These are phyloP conservation scores for Eleusine coracana DNA, from an alignment of 176 grass and related monocot species.

Conservation along the genomic window DNA sequence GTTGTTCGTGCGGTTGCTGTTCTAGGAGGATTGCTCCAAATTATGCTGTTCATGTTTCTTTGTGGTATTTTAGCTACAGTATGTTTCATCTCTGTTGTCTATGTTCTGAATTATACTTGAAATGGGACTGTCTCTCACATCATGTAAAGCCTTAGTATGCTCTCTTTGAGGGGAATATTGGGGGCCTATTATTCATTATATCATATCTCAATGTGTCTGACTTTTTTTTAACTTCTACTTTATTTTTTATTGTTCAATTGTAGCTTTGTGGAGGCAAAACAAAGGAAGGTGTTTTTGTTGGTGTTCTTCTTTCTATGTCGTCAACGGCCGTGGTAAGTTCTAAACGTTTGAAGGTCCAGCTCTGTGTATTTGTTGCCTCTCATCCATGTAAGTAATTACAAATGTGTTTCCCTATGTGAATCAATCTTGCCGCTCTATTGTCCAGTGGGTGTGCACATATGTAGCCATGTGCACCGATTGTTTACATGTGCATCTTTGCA, in stretches of 20 bases:
- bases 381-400: background rate
- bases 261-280: conserved; percentile 96
- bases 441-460: background rate
- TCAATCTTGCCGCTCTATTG: background rate
- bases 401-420: background rate
- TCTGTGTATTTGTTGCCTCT: background rate
- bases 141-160: background rate
- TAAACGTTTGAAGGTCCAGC: conserved; percentile 3
- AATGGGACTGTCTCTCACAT: background rate
- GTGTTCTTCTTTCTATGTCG: conserved; percentile 98
- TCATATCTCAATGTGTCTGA: background rate
- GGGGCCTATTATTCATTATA: background rate
- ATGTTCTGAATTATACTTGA: conserved; percentile 32
- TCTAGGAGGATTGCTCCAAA: conserved; percentile 93
- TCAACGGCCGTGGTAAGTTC: conserved; percentile 90
- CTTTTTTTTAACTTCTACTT: background rate
- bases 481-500: background rate
- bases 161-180: background rate
- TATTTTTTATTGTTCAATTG: conserved; percentile 19
- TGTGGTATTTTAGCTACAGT: conserved; percentile 96
- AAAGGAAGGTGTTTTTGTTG: conserved; percentile 95
- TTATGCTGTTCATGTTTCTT: conserved; percentile 95
- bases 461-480: background rate
- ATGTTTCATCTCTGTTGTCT: conserved; percentile 41
- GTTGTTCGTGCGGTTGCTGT: conserved; percentile 95